Evolutionary conservation across 306 rosid genomes (phyloP), one percentile per base, ranked within the genome.

Genomic region (Urtica urens): DNA sequence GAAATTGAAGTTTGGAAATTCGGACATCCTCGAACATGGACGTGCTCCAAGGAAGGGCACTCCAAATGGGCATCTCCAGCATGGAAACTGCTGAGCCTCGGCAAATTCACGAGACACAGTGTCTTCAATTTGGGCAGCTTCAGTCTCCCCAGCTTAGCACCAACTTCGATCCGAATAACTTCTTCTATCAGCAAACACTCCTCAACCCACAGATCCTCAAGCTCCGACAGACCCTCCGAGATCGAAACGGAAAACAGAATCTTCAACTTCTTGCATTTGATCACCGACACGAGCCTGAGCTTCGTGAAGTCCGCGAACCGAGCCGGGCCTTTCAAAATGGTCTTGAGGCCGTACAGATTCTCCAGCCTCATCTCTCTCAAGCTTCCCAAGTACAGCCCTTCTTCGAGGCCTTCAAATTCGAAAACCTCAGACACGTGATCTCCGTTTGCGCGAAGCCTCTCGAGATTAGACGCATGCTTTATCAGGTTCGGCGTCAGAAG

Each of bases 401-500:
- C 29, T 7, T 43, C 33, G 2, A 4, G 28, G 5, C 28, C 39
- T 9, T 28, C 60, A 5, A 15, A 55, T 3, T 25, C 51, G 13
- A 56, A 34, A 2, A 46, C 26, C 35, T 37, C 26, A 23, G 17
- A 10, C 26, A 46, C 7, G 0, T 7, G 0, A 6, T 37, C 5
- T 13, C 8, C 3, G 1, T 0, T 1, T 4, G 16, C 37, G 6
- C 0, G 1, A 3, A 47, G 29, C 2, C 3, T 37, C 30, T 58
- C 64, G 13, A 58, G 48, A 38, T 37, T 58, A 3, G 7, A 4
- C 3, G 49, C 1, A 1, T 30, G 26, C 3, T 49, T 43, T 7
- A 59, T 21, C 40, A 53, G 3, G 7, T 14, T 37, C 15, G 68
- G 37, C 19, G 45, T 39, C 0, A 62, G 31, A 44, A 53, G 61